These are phyloP conservation scores for Penicillium sp. DNA, from an alignment of 2,329 filamentous ascomycete genomes.

Conservation along the genomic window DNA sequence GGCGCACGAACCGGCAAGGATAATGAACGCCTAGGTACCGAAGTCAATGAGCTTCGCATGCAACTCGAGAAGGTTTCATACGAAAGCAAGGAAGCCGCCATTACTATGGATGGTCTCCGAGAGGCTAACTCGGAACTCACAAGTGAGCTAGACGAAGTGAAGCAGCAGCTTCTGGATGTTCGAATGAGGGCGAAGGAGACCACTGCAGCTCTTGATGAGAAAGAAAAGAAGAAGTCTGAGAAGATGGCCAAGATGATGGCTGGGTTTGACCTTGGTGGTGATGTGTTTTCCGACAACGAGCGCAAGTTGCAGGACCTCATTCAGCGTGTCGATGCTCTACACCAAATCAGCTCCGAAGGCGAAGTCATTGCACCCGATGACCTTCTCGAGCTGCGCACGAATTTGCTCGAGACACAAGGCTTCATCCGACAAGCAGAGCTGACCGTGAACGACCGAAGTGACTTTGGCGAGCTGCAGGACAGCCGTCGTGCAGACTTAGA, in stretches of 20 bases:
- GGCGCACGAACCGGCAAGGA: slow-evolving; percentile 80
- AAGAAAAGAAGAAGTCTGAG: slow-evolving; percentile 97
- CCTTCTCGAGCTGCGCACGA: slow-evolving; percentile 71
- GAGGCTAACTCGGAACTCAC: slow-evolving; percentile 94
- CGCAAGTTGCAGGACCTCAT: slow-evolving; percentile 79
- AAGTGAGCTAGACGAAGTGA: slow-evolving; percentile 86
- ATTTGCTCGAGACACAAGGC: slow-evolving; percentile 83
- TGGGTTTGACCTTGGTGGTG: slow-evolving; percentile 88
- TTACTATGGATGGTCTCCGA: slow-evolving; percentile 96
- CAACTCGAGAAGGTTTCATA: slow-evolving; percentile 93
- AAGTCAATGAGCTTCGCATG: slow-evolving; percentile 94
- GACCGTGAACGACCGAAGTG: slow-evolving; percentile 70
- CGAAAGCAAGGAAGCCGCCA: slow-evolving; percentile 93
- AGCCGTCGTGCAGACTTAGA: slow-evolving; percentile 71
- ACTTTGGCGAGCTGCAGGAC: slow-evolving; percentile 64
- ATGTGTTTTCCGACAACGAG: slow-evolving; percentile 93
- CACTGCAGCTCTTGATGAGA: slow-evolving; percentile 85
- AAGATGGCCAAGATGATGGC: slow-evolving; percentile 99
- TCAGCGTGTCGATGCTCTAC: slow-evolving; percentile 74
- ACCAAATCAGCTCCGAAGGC: slow-evolving; percentile 72
- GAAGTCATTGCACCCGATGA: slow-evolving; percentile 80
- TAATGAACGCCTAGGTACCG: slow-evolving; percentile 80
- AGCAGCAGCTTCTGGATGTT: slow-evolving; percentile 91
- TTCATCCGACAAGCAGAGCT: slow-evolving; percentile 91
- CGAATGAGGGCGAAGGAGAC: slow-evolving; percentile 97